A percentile compares a stretch with the other conserved stretches of the same genome.
Conservation (phyloP, 495 filamentous ascomycete species). For the Talaromyces liani region DNA sequence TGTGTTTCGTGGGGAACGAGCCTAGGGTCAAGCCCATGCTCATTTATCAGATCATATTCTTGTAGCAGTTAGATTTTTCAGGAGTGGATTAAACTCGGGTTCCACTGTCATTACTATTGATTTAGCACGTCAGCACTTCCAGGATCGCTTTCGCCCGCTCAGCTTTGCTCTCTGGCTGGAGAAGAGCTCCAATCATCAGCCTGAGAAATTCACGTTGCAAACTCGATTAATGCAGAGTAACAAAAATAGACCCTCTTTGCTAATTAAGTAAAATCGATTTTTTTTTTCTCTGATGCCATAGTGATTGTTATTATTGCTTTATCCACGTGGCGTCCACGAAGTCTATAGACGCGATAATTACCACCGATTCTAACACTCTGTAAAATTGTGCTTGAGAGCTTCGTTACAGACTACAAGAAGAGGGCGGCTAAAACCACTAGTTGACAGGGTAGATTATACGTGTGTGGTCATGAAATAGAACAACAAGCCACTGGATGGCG, state of each 20-base stretch:
- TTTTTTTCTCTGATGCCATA: neutral
- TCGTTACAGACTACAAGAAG: neutral
- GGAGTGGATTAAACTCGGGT: too few relatives aligned
- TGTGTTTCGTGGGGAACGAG: neutral
- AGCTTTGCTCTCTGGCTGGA: neutral
- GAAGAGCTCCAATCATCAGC: neutral
- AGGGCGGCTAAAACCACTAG: neutral
- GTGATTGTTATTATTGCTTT: neutral
- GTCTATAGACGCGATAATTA: neutral
- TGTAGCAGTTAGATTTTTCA: neutral
- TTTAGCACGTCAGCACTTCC: neutral
- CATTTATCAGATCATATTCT: neutral
- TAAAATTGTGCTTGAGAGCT: neutral
- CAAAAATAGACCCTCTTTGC: neutral
- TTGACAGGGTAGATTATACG: neutral
- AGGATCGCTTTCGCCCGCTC: neutral
- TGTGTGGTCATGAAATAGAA: neutral
- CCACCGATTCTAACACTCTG: neutral
- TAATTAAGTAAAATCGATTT: neutral
- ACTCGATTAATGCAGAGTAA: neutral
- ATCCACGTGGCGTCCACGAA: neutral
- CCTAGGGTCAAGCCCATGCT: neutral
- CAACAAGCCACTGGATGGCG: neutral
- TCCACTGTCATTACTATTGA: too few relatives aligned
- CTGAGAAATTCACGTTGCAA: neutral